Percentiles rank a stretch among this genome's conserved stretches.
Conservation (phyloP, 2,329 filamentous ascomycete genomes). For the Fusarium nodosum region DNA sequence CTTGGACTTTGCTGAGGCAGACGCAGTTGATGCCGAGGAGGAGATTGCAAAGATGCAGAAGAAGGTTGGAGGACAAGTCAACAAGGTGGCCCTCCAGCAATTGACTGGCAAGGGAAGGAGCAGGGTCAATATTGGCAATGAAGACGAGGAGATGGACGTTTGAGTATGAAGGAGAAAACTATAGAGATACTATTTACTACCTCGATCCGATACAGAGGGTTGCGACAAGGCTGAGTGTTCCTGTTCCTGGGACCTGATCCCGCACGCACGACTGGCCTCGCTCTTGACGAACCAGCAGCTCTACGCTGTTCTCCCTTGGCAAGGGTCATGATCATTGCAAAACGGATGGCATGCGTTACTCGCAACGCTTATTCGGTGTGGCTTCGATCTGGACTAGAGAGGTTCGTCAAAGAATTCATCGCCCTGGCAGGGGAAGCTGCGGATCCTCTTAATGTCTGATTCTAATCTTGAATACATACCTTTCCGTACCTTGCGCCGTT, state of each 20-base stretch:
- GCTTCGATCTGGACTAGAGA: constrained; percentile 40
- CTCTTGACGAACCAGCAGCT: constrained; percentile 19
- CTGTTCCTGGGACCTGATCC: constrained; percentile 33
- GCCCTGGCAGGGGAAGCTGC: constrained; percentile 44
- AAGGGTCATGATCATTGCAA: constrained; percentile 44
- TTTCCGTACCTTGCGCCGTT: constrained; percentile 48
- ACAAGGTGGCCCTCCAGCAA: constrained; percentile 90
- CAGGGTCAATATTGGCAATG: constrained; percentile 88
- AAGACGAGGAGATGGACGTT: constrained; percentile 69
- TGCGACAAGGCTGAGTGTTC: constrained; percentile 47
- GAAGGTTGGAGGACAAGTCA: constrained; percentile 91
- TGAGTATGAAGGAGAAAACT: constrained; percentile 43
- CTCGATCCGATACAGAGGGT: constrained; percentile 19
- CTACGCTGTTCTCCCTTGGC: constrained; percentile 47
- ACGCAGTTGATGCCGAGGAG: constrained; percentile 91
- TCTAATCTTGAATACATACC: constrained; percentile 59
- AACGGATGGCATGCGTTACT: constrained; percentile 39
- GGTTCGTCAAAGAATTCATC: constrained; percentile 50
- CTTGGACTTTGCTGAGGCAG: constrained; percentile 90
- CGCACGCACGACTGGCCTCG: constrained; percentile 29
- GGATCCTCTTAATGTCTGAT: constrained; percentile 54
- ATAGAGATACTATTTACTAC: constrained; percentile 38
- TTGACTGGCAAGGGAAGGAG: constrained; percentile 86
- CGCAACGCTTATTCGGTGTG: constrained; percentile 36
- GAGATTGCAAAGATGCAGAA: constrained; percentile 97